Evolutionary conservation across 768 basidiomycete species (phyloP).

Genomic region (Tephrocybe sp.): DNA sequence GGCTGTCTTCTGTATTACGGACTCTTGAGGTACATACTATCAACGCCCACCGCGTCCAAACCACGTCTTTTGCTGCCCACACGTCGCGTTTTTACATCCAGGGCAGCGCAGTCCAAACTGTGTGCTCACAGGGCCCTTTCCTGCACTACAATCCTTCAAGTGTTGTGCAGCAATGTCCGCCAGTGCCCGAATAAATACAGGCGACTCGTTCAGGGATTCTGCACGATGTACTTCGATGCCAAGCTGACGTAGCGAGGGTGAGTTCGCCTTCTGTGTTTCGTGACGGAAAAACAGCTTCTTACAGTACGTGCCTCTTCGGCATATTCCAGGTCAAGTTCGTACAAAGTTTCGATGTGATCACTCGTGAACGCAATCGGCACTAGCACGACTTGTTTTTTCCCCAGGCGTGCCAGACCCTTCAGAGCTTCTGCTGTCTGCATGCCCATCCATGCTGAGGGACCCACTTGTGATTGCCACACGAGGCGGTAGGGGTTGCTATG

Average conservation of each 20-base stretch:
- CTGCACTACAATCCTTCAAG: slow-evolving; percentile 57
- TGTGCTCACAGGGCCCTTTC: slow-evolving; percentile 64
- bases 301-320: slow-evolving; percentile 88
- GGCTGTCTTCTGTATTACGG: slow-evolving; percentile 13
- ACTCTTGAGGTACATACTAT: slow-evolving; percentile 9
- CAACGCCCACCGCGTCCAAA: slow-evolving; percentile 73
- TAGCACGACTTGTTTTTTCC: slow-evolving; percentile 73
- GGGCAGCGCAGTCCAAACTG: slow-evolving; percentile 91
- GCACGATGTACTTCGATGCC: slow-evolving; percentile 89
- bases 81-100: slow-evolving; percentile 87
- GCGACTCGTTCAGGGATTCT: slow-evolving; percentile 91
- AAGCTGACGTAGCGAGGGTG: slow-evolving; percentile 49
- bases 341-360: slow-evolving; percentile 98
- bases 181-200: slow-evolving; percentile 91
- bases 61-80: slow-evolving; percentile 86
- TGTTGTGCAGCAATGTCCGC: slow-evolving; percentile 89
- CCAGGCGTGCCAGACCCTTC: slow-evolving; percentile 78
- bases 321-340: slow-evolving; percentile 95
- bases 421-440: slow-evolving; percentile 92
- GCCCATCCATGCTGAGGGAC: slow-evolving; percentile 97
- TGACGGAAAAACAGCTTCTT: slow-evolving; percentile 25
- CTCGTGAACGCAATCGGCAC: slow-evolving; percentile 98
- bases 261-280: slow-evolving; percentile 10
- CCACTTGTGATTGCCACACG: slow-evolving; percentile 98
- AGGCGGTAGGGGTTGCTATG: slow-evolving; percentile 86